Evolutionary conservation across 345 rosid genomes (phyloP).

Genomic region (Toxicodendron radicans): DNA sequence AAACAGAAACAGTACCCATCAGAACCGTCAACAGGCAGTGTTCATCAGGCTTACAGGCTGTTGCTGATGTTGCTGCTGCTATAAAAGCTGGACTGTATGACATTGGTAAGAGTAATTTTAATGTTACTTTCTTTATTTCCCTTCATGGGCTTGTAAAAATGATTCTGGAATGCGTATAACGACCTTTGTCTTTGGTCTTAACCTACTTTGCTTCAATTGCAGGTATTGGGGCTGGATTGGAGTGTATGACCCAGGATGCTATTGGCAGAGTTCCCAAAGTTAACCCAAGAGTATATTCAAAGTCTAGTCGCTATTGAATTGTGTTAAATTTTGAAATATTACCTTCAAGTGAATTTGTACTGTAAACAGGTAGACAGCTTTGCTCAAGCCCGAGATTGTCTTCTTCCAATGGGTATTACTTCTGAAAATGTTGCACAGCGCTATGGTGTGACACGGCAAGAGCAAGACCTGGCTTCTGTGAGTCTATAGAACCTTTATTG

Average conservation of each 20-base stretch:
- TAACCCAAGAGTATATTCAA: slow-evolving; percentile 66
- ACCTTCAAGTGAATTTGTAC: slow-evolving; percentile 4
- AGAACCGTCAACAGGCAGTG: slow-evolving; percentile 95
- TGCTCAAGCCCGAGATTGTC: slow-evolving; percentile 80
- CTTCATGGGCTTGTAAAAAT: background rate
- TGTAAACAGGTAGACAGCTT: slow-evolving; percentile 54
- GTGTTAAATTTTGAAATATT: slow-evolving; percentile 10
- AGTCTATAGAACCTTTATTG: slow-evolving; percentile 19
- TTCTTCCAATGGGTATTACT: slow-evolving; percentile 96
- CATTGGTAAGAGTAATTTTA: slow-evolving; percentile 45
- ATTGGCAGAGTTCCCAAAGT: slow-evolving; percentile 22
- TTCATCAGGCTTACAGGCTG: slow-evolving; percentile 92
- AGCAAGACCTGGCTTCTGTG: slow-evolving; percentile 93
- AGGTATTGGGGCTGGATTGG: slow-evolving; percentile 95
- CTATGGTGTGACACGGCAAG: slow-evolving; percentile 75
- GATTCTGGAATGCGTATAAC: background rate
- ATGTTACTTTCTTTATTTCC: slow-evolving; percentile 2
- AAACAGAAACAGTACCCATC: slow-evolving; percentile 72
- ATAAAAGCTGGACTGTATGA: slow-evolving; percentile 89
- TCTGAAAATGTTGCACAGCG: slow-evolving; percentile 93
- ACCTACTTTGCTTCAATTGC: slow-evolving; percentile 21
- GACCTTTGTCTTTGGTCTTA: slow-evolving; percentile 3
- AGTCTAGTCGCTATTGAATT: background rate
- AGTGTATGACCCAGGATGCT: slow-evolving; percentile 67
- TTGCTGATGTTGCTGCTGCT: slow-evolving; percentile 88